Evolutionary conservation across 75 land plant species (phyloP).

Genomic region (Chamaecyparis obtusa): DNA sequence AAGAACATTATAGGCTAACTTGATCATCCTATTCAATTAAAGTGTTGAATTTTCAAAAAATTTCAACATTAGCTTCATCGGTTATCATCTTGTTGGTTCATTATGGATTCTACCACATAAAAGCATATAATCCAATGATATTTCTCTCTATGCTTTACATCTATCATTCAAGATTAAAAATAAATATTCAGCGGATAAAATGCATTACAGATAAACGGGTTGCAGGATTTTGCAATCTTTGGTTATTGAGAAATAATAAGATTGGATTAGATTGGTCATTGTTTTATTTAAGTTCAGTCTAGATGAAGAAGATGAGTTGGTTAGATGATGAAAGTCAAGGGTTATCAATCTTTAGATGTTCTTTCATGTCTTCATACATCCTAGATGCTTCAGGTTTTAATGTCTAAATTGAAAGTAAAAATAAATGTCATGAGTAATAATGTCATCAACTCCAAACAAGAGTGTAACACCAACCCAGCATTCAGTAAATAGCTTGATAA

Average conservation of each 20-base stretch:
- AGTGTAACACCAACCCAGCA: background rate
- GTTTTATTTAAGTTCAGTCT: background rate
- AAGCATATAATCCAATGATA: background rate
- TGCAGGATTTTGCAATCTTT: background rate
- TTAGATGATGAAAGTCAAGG: background rate
- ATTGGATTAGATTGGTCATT: background rate
- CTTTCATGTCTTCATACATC: background rate
- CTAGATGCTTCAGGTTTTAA: background rate
- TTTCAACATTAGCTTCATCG: background rate
- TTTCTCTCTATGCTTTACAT: background rate
- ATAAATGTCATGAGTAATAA: background rate
- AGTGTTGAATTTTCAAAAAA: background rate
- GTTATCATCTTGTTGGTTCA: background rate
- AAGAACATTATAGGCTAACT: background rate
- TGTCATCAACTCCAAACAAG: background rate
- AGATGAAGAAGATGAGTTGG: background rate
- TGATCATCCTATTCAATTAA: background rate
- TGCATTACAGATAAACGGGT: background rate
- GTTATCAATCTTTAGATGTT: background rate
- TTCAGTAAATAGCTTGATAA: background rate
- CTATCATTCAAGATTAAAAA: background rate
- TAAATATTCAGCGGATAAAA: background rate
- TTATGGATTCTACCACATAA: background rate
- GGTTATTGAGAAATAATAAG: background rate
- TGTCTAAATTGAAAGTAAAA: background rate